A percentile compares a stretch with the other conserved stretches of the same genome.
phyloP scores from a whole-genome alignment of 768 basidiomycete species.

The Trametes coccinea region DNA sequence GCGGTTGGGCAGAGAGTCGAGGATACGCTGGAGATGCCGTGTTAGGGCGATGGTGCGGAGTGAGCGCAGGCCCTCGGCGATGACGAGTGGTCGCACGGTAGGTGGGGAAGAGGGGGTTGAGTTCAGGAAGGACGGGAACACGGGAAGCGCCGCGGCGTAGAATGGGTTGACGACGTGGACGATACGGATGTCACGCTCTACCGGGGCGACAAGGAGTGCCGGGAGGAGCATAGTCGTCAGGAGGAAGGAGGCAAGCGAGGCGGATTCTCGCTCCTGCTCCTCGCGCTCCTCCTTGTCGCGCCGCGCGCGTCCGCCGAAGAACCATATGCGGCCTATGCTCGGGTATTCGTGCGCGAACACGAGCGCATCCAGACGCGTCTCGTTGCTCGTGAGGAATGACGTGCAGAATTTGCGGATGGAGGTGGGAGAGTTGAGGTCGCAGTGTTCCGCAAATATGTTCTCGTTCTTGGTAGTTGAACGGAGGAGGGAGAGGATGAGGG shows the following conservation, averaged over 20 bases:
- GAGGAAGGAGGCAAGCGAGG: constrained; percentile 72
- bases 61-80: constrained; percentile 65
- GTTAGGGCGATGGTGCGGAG: constrained; percentile 64
- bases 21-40: constrained; percentile 78
- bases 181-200: constrained; percentile 90
- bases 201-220: constrained; percentile 74
- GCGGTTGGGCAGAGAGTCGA: constrained; percentile 75
- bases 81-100: constrained; percentile 35
- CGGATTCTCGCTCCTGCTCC: constrained; percentile 44
- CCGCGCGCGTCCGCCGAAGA: constrained; percentile 34
- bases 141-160: constrained; percentile 74
- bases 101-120: constrained; percentile 29
- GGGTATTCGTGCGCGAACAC: constrained; percentile 78
- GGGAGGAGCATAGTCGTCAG: constrained; percentile 80
- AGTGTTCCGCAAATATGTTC: constrained; percentile 77
- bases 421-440: constrained; percentile 64
- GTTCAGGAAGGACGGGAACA: constrained; percentile 34
- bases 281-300: constrained; percentile 18
- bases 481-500: constrained; percentile 65
- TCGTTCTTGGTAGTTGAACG: constrained; percentile 73
- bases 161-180: constrained; percentile 86
- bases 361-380: constrained; percentile 74
- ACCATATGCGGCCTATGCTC: constrained; percentile 50
- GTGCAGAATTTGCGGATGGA: constrained; percentile 72
- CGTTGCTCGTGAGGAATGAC: constrained; percentile 62